phyloP scores from a whole-genome alignment of 176 grass and related monocot species.

The Tillandsia leiboldiana region DNA sequence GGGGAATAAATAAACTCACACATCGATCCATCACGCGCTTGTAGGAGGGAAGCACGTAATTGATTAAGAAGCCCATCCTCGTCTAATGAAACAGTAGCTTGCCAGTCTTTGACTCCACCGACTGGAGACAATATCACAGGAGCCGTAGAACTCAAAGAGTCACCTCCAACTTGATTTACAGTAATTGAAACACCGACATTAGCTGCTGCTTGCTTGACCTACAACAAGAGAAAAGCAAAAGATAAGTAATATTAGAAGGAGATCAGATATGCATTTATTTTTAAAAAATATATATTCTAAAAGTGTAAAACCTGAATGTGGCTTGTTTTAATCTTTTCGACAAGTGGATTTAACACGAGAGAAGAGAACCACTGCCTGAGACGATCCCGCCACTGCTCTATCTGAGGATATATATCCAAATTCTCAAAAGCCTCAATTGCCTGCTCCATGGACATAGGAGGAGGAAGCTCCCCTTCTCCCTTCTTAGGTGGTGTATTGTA shows the following conservation, averaged over 20 bases:
- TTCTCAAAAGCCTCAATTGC: slow-evolving; percentile 55
- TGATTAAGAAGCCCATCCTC: slow-evolving; percentile 80
- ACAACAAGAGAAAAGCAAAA: slow-evolving; percentile 25
- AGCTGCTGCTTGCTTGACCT: slow-evolving; percentile 80
- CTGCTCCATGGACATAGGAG: slow-evolving; percentile 86
- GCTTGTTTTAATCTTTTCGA: slow-evolving; percentile 71
- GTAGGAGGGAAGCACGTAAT: slow-evolving; percentile 48
- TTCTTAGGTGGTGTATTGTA: slow-evolving; percentile 75
- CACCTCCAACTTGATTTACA: slow-evolving; percentile 82
- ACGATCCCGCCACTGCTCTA: slow-evolving; percentile 75
- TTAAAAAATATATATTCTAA: slow-evolving; percentile 1
- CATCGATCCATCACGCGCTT: slow-evolving; percentile 45
- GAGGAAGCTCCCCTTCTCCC: slow-evolving; percentile 77
- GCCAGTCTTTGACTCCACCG: slow-evolving; percentile 67
- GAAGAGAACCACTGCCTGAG: slow-evolving; percentile 96
- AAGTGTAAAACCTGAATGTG: slow-evolving; percentile 57
- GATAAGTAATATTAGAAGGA: slow-evolving; percentile 11
- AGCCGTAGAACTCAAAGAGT: slow-evolving; percentile 34
- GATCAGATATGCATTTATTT: slow-evolving; percentile 1
- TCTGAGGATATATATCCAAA: slow-evolving; percentile 79
- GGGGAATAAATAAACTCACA: slow-evolving; percentile 34
- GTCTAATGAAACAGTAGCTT: slow-evolving; percentile 61
- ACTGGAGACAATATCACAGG: slow-evolving; percentile 59
- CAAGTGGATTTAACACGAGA: slow-evolving; percentile 64
- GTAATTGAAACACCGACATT: slow-evolving; percentile 60